Evolutionary conservation across 768 basidiomycete species (phyloP).

Genomic region (Dacryopinax primogenitus): DNA sequence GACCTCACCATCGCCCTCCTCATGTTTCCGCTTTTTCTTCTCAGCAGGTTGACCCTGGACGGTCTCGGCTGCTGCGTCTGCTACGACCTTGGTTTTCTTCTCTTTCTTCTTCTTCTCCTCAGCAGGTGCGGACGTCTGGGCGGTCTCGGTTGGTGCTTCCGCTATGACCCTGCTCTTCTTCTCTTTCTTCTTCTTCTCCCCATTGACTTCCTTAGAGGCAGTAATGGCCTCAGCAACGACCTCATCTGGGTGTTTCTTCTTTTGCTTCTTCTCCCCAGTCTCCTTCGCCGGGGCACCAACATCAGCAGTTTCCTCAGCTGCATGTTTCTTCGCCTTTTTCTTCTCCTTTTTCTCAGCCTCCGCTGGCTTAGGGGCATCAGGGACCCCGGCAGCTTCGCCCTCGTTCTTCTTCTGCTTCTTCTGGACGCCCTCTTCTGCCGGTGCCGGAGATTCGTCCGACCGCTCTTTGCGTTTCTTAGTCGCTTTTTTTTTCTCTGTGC

Average conservation of each 20-base stretch:
- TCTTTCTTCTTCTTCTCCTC: neutral
- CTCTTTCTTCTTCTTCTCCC: neutral
- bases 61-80: neutral
- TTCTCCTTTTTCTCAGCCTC: slow-evolving; percentile 1
- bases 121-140: neutral
- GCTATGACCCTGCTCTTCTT: neutral
- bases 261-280: neutral
- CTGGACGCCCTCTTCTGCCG: neutral
- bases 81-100: neutral
- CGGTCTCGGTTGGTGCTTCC: neutral
- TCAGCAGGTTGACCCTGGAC: neutral
- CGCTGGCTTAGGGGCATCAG: neutral
- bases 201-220: neutral
- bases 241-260: neutral
- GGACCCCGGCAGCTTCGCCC: neutral
- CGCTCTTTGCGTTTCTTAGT: slow-evolving; percentile 1
- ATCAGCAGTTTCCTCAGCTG: neutral
- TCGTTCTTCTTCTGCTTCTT: slow-evolving; percentile 10
- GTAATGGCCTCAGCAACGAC: neutral
- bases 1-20: neutral
- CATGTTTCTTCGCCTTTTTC: slow-evolving; percentile 4
- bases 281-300: neutral
- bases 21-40: neutral
- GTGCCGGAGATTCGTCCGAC: neutral
- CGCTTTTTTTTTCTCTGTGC: no score